Percentiles rank a stretch among this genome's conserved stretches.
Conservation (phyloP, 2,329 filamentous ascomycete genomes). For the Parastagonospora nodorum region DNA sequence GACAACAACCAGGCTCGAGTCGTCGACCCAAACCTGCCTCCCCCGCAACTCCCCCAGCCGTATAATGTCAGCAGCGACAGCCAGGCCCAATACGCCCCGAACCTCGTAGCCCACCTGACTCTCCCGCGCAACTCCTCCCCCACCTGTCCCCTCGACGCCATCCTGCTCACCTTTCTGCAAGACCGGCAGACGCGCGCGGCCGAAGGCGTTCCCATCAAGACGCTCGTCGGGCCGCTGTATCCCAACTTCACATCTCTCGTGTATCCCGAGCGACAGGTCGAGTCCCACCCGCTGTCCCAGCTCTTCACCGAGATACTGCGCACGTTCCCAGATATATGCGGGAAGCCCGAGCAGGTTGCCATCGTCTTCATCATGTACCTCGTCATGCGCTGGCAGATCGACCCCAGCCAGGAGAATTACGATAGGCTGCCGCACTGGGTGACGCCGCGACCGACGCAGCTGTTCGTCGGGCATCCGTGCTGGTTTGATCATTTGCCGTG, state of each 20-base stretch:
- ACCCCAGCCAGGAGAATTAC: conserved; percentile 78
- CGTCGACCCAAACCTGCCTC: conserved; percentile 47
- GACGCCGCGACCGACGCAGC: conserved; percentile 68
- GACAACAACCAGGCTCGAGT: conserved; percentile 54
- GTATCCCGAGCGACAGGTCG: conserved; percentile 67
- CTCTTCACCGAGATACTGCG: conserved; percentile 83
- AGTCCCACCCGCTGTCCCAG: conserved; percentile 78
- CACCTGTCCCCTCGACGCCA: conserved; percentile 76
- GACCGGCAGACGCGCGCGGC: conserved; percentile 69
- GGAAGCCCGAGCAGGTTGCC: conserved; percentile 81
- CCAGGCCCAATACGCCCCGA: conserved; percentile 35
- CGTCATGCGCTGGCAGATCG: conserved; percentile 80
- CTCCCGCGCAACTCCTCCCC: conserved; percentile 63
- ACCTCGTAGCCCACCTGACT: conserved; percentile 40
- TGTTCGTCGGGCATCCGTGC: conserved; percentile 70
- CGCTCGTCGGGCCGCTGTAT: conserved; percentile 76
- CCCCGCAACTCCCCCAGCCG: conserved; percentile 47
- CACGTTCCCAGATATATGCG: conserved; percentile 79
- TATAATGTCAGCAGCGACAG: conserved; percentile 28
- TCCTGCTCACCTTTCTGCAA: conserved; percentile 80
- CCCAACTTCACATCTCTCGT: conserved; percentile 80
- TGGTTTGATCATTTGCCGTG: conserved; percentile 87
- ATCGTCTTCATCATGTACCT: conserved; percentile 87
- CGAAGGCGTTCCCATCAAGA: conserved; percentile 66
- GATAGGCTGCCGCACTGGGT: conserved; percentile 76